These are phyloP conservation scores for Pestalotiopsis sp. DNA, from an alignment of 2,329 filamentous ascomycete species.

Conservation along the genomic window DNA sequence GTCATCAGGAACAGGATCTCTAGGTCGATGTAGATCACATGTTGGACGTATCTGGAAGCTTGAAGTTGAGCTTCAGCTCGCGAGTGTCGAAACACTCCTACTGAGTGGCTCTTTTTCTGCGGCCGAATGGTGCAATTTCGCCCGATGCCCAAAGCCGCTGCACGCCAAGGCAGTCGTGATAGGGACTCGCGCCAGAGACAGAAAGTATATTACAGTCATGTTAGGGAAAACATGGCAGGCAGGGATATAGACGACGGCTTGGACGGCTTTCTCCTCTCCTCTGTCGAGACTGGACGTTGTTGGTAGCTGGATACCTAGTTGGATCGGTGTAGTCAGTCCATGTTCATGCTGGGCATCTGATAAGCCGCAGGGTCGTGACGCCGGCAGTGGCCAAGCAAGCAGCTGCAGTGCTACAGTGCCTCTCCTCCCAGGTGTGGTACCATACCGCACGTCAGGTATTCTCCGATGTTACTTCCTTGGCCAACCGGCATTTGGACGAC, in stretches of 20 bases:
- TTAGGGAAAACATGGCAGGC: background rate
- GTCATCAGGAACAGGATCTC: background rate
- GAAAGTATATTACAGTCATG: background rate
- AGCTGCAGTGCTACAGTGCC: background rate
- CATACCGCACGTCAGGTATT: background rate
- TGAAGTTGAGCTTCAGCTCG: slow-evolving; percentile 7
- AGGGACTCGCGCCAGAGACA: background rate
- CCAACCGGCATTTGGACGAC: background rate
- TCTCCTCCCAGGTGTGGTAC: background rate
- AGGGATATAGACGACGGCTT: background rate
- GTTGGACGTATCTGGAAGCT: slow-evolving; percentile 10
- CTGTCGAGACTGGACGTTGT: background rate
- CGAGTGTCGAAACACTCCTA: background rate
- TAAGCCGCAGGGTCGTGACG: background rate
- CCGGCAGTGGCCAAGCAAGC: background rate
- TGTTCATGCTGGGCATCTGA: background rate
- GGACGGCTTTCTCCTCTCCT: background rate
- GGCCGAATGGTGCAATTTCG: background rate
- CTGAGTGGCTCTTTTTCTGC: background rate
- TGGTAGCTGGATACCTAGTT: background rate
- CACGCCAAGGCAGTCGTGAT: background rate
- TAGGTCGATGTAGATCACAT: background rate
- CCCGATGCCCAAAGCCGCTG: background rate
- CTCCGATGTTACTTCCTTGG: background rate
- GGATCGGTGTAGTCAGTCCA: background rate